phyloP scores from a whole-genome alignment of 129 eudicot genomes.

The Pittosporum tobira region DNA sequence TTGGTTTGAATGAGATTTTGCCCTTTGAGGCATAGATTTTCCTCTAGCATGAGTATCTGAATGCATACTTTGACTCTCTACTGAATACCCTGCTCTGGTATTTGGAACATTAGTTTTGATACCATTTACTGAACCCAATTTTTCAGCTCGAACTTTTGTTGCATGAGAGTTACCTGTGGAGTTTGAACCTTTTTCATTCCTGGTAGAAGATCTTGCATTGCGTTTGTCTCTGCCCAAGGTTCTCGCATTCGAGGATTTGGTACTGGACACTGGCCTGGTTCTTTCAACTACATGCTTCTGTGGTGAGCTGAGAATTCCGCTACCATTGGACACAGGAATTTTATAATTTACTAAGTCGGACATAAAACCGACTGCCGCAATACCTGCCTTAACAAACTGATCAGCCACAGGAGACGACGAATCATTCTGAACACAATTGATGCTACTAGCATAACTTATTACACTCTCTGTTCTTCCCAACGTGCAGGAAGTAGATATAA shows the following conservation, averaged over 20 bases:
- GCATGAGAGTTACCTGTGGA: constrained; percentile 19
- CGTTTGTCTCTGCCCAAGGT: constrained; percentile 31
- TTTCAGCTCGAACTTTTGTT: constrained; percentile 34
- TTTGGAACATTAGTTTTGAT: constrained; percentile 15
- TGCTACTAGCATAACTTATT: constrained; percentile 33
- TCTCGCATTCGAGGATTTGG: constrained; percentile 34
- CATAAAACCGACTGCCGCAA: constrained; percentile 77
- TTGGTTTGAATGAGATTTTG: constrained; percentile 38
- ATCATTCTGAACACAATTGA: constrained; percentile 25
- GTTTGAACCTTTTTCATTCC: constrained; percentile 24
- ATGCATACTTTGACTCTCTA: constrained; percentile 14
- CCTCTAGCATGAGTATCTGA: constrained; percentile 19
- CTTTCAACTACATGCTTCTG: constrained; percentile 47
- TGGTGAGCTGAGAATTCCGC: constrained; percentile 30
- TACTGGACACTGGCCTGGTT: constrained; percentile 22
- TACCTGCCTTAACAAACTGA: constrained; percentile 80
- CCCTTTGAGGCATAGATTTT: constrained; percentile 35
- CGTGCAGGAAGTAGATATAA: constrained; percentile 22
- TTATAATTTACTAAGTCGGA: constrained; percentile 70
- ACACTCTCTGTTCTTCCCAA: constrained; percentile 35
- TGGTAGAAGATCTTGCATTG: constrained; percentile 28
- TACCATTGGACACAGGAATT: constrained; percentile 63
- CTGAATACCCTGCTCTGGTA: constrained; percentile 14
- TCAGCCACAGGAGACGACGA: constrained; percentile 58
- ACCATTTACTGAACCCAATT: constrained; percentile 21